Percentiles rank a stretch among this genome's conserved stretches.
phyloP scores from a whole-genome alignment of 345 rosid species.

The Hibiscus mutabilis region DNA sequence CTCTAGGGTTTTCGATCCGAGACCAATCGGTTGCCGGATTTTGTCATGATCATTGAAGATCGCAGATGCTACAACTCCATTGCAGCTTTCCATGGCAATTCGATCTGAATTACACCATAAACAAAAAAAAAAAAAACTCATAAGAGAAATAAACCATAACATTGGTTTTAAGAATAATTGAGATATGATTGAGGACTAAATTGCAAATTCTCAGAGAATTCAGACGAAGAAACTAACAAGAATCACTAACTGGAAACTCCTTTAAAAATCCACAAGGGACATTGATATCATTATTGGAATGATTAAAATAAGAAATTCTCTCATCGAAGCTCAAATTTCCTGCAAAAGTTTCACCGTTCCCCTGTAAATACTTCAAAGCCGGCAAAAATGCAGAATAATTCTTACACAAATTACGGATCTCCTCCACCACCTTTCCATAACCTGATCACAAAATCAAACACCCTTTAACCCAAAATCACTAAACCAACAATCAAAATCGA shows the following conservation, averaged over 20 bases:
- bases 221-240: slow-evolving; percentile 40
- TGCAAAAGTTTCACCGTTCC: slow-evolving; percentile 47
- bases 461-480: neutral
- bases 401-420: slow-evolving; percentile 40
- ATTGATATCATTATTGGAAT: slow-evolving; percentile 21
- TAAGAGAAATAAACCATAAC: neutral
- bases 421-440: slow-evolving; percentile 45
- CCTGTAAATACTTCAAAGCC: slow-evolving; percentile 48
- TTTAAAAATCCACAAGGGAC: slow-evolving; percentile 82
- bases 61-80: slow-evolving; percentile 76
- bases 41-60: slow-evolving; percentile 87
- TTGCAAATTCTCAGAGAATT: too few relatives aligned
- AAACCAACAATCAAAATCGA: neutral
- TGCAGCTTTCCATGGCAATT: slow-evolving; percentile 70
- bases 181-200: neutral
- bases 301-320: slow-evolving; percentile 60
- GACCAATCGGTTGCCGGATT: slow-evolving; percentile 73
- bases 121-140: too few relatives aligned
- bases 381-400: slow-evolving; percentile 24
- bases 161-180: neutral
- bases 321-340: slow-evolving; percentile 47
- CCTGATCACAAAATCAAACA: slow-evolving; percentile 24
- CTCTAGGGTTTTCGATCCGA: slow-evolving; percentile 59
- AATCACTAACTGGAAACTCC: slow-evolving; percentile 44
- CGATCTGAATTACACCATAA: slow-evolving; percentile 36